Evolutionary conservation across 768 basidiomycete species (phyloP).

Genomic region (Pleurotus djamor): DNA sequence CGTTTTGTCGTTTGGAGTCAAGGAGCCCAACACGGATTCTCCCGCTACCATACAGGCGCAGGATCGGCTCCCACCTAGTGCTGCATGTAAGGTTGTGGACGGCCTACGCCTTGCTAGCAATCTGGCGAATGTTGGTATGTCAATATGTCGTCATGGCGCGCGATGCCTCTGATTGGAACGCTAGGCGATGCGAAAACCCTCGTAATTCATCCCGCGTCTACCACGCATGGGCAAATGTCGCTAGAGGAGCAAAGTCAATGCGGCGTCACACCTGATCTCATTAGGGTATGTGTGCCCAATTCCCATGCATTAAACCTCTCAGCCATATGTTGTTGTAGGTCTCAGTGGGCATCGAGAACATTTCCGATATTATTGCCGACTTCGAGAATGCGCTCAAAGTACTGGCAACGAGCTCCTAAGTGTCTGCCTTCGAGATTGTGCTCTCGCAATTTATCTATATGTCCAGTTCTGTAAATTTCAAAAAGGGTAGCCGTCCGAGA

Average conservation of each 20-base stretch:
- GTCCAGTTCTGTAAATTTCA: no score
- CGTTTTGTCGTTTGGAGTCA: constrained; percentile 76
- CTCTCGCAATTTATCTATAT: no score
- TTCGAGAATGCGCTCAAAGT: constrained; percentile 29
- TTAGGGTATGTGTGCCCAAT: constrained; percentile 45
- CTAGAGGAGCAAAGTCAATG: constrained; percentile 56
- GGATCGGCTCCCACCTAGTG: background rate
- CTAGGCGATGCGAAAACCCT: constrained; percentile 72
- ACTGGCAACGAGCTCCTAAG: background rate
- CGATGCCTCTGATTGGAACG: background rate
- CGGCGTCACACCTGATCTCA: constrained; percentile 75
- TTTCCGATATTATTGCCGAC: constrained; percentile 38
- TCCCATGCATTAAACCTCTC: background rate
- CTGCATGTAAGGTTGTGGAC: constrained; percentile 66
- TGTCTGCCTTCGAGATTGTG: no score
- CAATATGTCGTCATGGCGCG: background rate
- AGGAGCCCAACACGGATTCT: constrained; percentile 28
- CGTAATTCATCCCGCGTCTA: constrained; percentile 75
- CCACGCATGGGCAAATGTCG: constrained; percentile 72
- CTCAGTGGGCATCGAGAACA: constrained; percentile 35
- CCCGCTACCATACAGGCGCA: no score
- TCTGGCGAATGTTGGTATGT: constrained; percentile 68
- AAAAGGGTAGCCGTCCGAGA: no score
- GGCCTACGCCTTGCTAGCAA: constrained; percentile 67
- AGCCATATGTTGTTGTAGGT: constrained; percentile 15